Conservation (phyloP, 2,329 filamentous ascomycete genomes). For the Ascochyta viciae-villosae region DNA sequence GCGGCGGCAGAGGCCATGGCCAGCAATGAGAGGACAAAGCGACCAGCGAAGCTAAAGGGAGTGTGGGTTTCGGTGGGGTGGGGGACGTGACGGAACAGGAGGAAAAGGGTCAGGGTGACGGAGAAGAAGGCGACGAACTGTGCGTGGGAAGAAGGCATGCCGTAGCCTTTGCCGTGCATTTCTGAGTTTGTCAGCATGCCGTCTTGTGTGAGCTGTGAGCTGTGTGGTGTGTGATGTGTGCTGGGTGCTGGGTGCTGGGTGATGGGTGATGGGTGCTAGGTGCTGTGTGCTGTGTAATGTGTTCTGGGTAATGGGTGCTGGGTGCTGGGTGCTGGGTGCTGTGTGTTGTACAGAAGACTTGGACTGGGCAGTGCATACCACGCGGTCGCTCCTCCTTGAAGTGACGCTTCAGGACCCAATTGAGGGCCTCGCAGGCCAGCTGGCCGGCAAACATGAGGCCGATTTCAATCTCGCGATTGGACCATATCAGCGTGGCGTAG, state of each 20-base stretch:
- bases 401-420: conserved; percentile 85
- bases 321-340: too few species aligned
- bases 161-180: conserved; percentile 89
- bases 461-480: conserved; percentile 88
- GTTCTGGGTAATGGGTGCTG: too few species aligned
- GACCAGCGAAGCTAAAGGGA: conserved; percentile 68
- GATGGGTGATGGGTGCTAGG: too few species aligned
- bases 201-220: background rate
- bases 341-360: too few species aligned
- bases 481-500: conserved; percentile 90
- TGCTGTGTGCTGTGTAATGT: too few species aligned
- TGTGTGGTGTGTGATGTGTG: too few species aligned
- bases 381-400: conserved; percentile 91
- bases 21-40: conserved; percentile 59
- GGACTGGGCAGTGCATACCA: conserved; percentile 60
- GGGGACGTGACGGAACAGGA: conserved; percentile 75
- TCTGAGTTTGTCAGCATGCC: conserved; percentile 50
- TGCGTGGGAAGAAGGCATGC: conserved; percentile 95
- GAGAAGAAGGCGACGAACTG: conserved; percentile 96
- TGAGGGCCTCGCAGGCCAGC: conserved; percentile 87
- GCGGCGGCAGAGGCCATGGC: conserved; percentile 52
- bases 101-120: conserved; percentile 81
- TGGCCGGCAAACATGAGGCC: conserved; percentile 90
- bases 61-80: conserved; percentile 56
- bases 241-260: too few species aligned